Evolutionary conservation across 2,329 filamentous ascomycete genomes (phyloP).

Genomic region (Colletotrichum tabaci): DNA sequence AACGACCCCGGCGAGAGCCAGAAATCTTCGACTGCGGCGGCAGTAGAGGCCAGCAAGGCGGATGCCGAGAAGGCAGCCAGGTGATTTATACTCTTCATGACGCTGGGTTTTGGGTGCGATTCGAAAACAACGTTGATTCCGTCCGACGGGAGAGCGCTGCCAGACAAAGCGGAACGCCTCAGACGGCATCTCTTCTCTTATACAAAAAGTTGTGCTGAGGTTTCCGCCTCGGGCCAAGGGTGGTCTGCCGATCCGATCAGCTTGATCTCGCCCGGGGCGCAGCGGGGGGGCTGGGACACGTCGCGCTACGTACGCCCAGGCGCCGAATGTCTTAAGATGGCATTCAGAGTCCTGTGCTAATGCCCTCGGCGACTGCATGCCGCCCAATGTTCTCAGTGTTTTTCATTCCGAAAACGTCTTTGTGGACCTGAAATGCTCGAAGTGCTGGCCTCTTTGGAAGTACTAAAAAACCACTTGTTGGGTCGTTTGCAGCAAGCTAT

Average conservation of each 20-base stretch:
- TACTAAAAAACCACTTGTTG: neutral
- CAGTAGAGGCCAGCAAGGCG: neutral
- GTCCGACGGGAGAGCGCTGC: no score
- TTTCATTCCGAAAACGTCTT: neutral
- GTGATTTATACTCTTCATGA: neutral
- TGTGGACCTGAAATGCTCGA: no score
- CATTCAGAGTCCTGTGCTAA: neutral
- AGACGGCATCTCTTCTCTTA: neutral
- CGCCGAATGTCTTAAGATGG: constrained; percentile 12
- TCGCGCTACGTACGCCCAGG: constrained; percentile 8
- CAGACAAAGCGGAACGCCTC: no score
- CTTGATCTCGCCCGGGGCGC: neutral
- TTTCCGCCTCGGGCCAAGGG: neutral
- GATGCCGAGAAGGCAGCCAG: neutral
- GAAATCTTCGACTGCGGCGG: neutral
- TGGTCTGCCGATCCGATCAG: neutral
- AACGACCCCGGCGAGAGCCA: neutral
- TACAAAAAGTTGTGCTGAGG: neutral
- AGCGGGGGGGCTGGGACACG: neutral
- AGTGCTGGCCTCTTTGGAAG: neutral
- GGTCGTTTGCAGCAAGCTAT: neutral
- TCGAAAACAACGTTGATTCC: neutral
- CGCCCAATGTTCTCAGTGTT: no score
- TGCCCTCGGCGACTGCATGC: neutral
- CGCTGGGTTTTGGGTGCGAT: neutral